A percentile compares a stretch with the other conserved stretches of the same genome.
Conservation (phyloP, 73 alveolate genomes). For the Uronychia setigera region DNA sequence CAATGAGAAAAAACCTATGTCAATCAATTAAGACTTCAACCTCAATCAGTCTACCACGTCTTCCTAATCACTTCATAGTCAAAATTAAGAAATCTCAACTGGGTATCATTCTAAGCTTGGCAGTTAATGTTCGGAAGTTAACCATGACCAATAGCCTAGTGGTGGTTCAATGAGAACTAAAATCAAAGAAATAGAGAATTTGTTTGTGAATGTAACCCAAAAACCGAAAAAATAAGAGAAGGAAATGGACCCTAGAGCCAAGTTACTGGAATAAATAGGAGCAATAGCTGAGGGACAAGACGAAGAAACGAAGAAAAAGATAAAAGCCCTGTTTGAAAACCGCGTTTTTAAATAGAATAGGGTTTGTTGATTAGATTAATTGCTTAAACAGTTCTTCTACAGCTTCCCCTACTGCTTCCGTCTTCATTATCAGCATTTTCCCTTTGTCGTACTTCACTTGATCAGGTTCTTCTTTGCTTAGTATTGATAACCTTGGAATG, state of each 20-base stretch:
- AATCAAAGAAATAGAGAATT: neutral
- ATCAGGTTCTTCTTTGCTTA: neutral
- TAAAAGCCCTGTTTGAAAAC: neutral
- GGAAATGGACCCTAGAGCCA: neutral
- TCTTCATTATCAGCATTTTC: neutral
- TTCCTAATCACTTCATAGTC: too few species aligned
- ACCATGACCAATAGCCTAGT: too few species aligned
- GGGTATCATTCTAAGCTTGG: too few species aligned
- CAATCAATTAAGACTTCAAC: too few species aligned
- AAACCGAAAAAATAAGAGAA: too few species aligned
- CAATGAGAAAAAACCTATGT: too few species aligned
- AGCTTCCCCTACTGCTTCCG: neutral
- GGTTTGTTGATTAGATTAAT: neutral
- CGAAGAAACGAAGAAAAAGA: neutral
- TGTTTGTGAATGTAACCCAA: neutral
- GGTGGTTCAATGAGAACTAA: neutral
- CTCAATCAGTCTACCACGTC: too few species aligned
- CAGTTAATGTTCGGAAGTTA: too few species aligned
- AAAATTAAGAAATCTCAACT: too few species aligned
- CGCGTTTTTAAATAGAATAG: neutral
- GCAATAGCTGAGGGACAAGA: neutral
- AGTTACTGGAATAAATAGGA: neutral
- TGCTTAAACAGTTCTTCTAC: neutral
- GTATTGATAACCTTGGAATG: neutral
- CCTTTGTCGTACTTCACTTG: neutral